Base-by-base conservation (phyloP, 768 basidiomycete species). In the Psilocybe azurescens region DNA sequence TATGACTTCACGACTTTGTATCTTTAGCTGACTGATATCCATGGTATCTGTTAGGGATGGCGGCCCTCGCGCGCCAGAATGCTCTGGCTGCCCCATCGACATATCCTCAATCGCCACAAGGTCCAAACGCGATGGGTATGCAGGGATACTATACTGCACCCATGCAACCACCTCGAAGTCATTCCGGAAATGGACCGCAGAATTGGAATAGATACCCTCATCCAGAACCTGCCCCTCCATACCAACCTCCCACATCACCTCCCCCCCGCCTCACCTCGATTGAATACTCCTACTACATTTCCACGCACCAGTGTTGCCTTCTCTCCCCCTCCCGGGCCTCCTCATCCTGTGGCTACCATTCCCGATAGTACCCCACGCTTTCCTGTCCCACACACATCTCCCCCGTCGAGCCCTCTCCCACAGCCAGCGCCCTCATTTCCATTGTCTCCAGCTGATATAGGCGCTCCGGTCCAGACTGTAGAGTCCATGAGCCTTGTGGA, bases 401-500 rank as follows among this genome's bases (percentile, higher is more conserved):
- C 60, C 3, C 44, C 52, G 4, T 18, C 32, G 2, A 33, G 32
- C 33, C 52, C 33, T 6, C 36, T 14, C 41, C 14, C 41, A 13
- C 41, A 5, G 14, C 41, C 11, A 44, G 41, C 6, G 1, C n/a
- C 41, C 11, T 44, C 41, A 16, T 13, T 44, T 16, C 41, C 41
- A 14, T 44, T 39, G 14, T 18, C 30, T 38, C 10, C 29, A 14
- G 6, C 48, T 20, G 32, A 47, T 20, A 53, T 18, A 13, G 41
- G 41, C 41, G 5, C 41, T 44, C n/a, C 10, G 2, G 24, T 24
- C 24, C 24, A 24, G 24, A 24, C 24, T 24, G 14, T 44, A 5
- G 7, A 44, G 39, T 46, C 57, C 16, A 53, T 46, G 32, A 60
- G 18, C 16, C 49, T 67, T 18, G 51, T 67, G 11, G 66, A 67